A percentile compares a stretch with the other conserved stretches of the same genome.
Conservation (phyloP, 2,329 filamentous ascomycete genomes). For the Aureobasidium uvarum region DNA sequence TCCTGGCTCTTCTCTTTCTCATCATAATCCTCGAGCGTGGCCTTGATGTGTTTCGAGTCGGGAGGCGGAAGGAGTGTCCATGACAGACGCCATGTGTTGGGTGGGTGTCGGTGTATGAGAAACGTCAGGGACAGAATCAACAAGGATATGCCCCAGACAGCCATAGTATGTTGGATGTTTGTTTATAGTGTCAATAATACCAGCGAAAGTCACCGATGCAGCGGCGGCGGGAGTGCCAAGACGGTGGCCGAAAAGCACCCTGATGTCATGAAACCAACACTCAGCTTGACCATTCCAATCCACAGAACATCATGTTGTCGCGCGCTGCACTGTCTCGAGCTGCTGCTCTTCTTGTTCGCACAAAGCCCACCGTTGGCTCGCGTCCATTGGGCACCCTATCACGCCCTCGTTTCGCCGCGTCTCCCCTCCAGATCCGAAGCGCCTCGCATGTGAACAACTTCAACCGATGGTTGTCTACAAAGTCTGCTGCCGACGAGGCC, state of each 20-base stretch:
- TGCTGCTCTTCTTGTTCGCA: constrained; percentile 28
- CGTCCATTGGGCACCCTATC: constrained; percentile 28
- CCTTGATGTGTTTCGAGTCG: constrained; percentile 5
- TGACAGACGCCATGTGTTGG: constrained; percentile 38
- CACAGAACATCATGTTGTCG: constrained; percentile 14
- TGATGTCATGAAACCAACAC: constrained; percentile 14
- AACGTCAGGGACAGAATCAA: constrained; percentile 44
- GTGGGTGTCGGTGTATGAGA: constrained; percentile 43
- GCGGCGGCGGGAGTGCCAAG: constrained; percentile 14
- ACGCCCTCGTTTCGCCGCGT: constrained; percentile 19
- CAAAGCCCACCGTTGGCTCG: constrained; percentile 27
- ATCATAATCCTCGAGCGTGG: neutral
- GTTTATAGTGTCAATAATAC: neutral
- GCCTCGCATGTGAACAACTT: constrained; percentile 34
- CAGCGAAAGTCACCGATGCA: neutral
- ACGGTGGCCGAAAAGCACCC: constrained; percentile 16
- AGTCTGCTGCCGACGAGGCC: constrained; percentile 39
- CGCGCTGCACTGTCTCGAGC: constrained; percentile 29
- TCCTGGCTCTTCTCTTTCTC: neutral
- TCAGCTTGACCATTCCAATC: neutral
- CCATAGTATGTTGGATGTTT: constrained; percentile 37
- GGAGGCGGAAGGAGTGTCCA: constrained; percentile 32
- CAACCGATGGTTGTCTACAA: constrained; percentile 34
- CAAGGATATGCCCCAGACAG: constrained; percentile 43
- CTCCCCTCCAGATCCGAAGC: constrained; percentile 26